Evolutionary conservation across 2,329 filamentous ascomycete species (phyloP).

Genomic region (Colletotrichum trifolii): DNA sequence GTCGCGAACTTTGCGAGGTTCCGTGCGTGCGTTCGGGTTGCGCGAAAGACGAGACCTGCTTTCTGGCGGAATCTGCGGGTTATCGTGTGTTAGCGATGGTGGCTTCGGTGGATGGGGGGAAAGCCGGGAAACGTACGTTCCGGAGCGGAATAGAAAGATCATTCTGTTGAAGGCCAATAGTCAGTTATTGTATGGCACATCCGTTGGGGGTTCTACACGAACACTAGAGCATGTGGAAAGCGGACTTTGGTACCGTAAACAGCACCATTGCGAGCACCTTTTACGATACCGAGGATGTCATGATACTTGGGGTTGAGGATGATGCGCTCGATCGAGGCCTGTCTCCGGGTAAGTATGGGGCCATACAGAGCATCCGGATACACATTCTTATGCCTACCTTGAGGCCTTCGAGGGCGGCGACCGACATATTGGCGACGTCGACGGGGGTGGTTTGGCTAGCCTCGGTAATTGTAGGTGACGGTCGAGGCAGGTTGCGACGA

Average conservation of each 20-base stretch:
- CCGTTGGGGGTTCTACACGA: constrained; percentile 40
- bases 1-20: constrained; percentile 93
- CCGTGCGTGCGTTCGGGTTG: constrained; percentile 88
- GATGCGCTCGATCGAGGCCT: constrained; percentile 79
- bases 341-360: constrained; percentile 25
- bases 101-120: constrained; percentile 1
- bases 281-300: constrained; percentile 85
- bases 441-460: constrained; percentile 24
- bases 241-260: constrained; percentile 98
- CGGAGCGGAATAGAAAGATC: constrained; percentile 95
- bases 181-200: constrained; percentile 4
- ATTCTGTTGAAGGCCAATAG: constrained; percentile 66
- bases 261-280: constrained; percentile 94
- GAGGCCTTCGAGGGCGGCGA: constrained; percentile 34
- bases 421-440: constrained; percentile 27
- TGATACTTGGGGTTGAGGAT: constrained; percentile 87
- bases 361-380: neutral
- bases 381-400: constrained; percentile 20
- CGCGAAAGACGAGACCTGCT: constrained; percentile 79
- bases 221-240: constrained; percentile 95
- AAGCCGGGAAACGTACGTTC: constrained; percentile 70
- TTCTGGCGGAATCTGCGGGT: constrained; percentile 76
- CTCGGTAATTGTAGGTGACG: constrained; percentile 29
- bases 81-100: constrained; percentile 44
- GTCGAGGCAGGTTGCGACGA: constrained; percentile 7